Conservation (phyloP, 1,284 basidiomycete genomes). For the Leccinum brunneo-olivaceum region DNA sequence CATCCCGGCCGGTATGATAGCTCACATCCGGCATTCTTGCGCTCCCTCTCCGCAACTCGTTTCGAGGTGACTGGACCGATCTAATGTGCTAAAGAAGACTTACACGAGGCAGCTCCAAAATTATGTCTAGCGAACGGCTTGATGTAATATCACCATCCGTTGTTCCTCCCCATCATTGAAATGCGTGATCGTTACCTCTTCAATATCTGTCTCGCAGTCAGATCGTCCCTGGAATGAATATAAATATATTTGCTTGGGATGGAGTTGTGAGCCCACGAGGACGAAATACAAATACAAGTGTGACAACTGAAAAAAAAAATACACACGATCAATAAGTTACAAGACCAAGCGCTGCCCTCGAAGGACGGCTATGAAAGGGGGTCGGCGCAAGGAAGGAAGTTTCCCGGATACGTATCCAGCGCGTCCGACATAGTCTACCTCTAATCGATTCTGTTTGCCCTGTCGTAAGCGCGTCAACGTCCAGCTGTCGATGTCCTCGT, state of each 20-base stretch:
- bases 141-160: constrained; percentile 30
- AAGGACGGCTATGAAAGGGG: constrained; percentile 64
- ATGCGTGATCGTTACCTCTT: constrained; percentile 29
- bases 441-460: constrained; percentile 53
- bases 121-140: constrained; percentile 22
- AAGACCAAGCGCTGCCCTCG: constrained; percentile 27
- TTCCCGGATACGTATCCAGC: constrained; percentile 52
- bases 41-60: constrained; percentile 10
- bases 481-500: constrained; percentile 45
- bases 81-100: constrained; percentile 14
- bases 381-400: constrained; percentile 37
- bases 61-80: constrained; percentile 16
- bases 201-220: constrained; percentile 21
- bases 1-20: no score
- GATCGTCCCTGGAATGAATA: constrained; percentile 23
- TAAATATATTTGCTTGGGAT: constrained; percentile 17
- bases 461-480: constrained; percentile 56
- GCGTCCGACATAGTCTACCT: constrained; percentile 62
- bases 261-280: constrained; percentile 24
- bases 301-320: constrained; percentile 13
- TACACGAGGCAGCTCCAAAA: constrained; percentile 25
- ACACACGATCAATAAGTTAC: constrained; percentile 30
- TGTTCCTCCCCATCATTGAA: constrained; percentile 23
- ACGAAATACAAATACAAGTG: constrained; percentile 28
- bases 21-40: constrained; percentile 16